Evolutionary conservation across 192 early-diverging fungal genomes (phyloP).

Genomic region (Umbelopsis vinacea): DNA sequence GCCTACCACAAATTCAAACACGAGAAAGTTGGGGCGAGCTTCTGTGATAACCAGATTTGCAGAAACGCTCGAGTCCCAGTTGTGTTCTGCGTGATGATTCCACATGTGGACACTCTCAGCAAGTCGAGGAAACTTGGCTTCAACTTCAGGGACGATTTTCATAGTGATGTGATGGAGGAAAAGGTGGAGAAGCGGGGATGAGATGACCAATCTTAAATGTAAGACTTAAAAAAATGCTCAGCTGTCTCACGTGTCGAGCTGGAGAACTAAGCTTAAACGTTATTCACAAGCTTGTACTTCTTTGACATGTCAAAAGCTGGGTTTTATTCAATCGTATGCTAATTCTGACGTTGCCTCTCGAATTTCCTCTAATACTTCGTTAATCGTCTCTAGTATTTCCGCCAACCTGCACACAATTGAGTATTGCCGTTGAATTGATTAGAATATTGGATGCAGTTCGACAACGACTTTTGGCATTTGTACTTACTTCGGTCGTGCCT

Average conservation of each 20-base stretch:
- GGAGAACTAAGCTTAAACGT: background rate
- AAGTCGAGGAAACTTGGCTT: background rate
- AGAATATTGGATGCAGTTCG: background rate
- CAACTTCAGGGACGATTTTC: constrained; percentile 12
- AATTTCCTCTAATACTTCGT: constrained; percentile 38
- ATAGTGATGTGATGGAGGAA: background rate
- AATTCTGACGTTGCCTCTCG: constrained; percentile 30
- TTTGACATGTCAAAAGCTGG: background rate
- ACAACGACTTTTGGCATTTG: background rate
- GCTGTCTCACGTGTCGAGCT: background rate
- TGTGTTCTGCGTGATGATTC: background rate
- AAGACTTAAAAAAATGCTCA: background rate
- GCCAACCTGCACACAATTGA: constrained; percentile 18
- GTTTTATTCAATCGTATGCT: background rate
- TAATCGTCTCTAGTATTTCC: background rate
- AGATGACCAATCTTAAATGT: constrained; percentile 19
- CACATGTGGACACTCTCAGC: background rate
- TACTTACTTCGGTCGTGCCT: constrained; percentile 24
- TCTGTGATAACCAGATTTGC: constrained; percentile 20
- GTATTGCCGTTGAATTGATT: background rate
- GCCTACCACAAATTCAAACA: constrained; percentile 33
- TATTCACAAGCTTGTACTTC: too few species aligned
- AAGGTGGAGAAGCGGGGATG: constrained; percentile 1
- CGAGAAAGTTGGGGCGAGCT: constrained; percentile 20
- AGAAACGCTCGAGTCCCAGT: background rate